These are phyloP conservation scores for Rosa lucieae DNA, from an alignment of 306 rosid species.

Conservation along the genomic window DNA sequence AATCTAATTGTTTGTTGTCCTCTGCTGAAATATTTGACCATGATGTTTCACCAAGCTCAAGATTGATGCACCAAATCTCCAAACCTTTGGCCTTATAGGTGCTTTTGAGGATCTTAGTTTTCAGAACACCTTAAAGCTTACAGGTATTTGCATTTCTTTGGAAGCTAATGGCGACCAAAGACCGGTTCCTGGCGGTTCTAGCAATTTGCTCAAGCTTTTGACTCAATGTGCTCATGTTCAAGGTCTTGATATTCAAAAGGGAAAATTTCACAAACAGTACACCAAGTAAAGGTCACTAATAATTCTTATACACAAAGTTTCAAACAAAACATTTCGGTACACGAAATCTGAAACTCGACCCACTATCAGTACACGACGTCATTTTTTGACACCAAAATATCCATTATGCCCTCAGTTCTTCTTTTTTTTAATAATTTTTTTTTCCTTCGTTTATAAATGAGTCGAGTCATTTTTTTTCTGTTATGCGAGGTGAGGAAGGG, in stretches of 20 bases:
- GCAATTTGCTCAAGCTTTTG: conserved; percentile 46
- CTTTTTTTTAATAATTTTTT: too few species aligned
- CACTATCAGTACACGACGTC: too few species aligned
- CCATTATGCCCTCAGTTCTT: too few species aligned
- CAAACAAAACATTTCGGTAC: too few species aligned
- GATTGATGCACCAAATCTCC: conserved; percentile 49
- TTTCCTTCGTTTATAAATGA: too few species aligned
- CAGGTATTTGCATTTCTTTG: conserved; percentile 39
- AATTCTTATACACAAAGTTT: too few species aligned
- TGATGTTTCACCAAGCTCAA: conserved; percentile 45
- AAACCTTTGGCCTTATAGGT: conserved; percentile 42
- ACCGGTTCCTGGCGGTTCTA: conserved; percentile 16
- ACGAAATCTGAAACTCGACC: too few species aligned
- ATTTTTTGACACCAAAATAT: too few species aligned
- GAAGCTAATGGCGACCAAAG: not conserved
- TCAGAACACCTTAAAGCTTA: conserved; percentile 40
- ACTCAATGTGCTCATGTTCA: conserved; percentile 34
- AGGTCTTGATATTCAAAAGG: not conserved
- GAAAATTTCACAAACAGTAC: too few species aligned
- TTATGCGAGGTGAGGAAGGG: too few species aligned
- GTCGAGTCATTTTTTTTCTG: too few species aligned
- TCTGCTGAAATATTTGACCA: conserved; percentile 43
- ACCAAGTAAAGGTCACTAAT: too few species aligned
- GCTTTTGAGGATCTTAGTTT: conserved; percentile 42
- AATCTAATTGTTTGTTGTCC: conserved; percentile 47